These are phyloP conservation scores for Pestalotiopsis sp. DNA, from an alignment of 2,329 filamentous ascomycete species.

Conservation along the genomic window DNA sequence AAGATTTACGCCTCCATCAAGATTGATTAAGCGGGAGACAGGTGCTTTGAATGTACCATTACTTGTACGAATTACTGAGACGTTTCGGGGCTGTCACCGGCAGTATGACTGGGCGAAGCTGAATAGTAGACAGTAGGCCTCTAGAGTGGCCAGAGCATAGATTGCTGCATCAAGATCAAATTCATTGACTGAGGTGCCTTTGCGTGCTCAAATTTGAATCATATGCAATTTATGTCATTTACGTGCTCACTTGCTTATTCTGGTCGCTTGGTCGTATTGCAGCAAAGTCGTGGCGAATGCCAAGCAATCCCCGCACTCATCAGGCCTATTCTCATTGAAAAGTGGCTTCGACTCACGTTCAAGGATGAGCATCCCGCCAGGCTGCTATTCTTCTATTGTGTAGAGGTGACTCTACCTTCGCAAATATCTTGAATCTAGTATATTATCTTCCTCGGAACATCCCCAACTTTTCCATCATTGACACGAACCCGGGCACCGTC, in stretches of 20 bases:
- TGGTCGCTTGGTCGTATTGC: background rate
- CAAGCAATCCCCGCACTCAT: background rate
- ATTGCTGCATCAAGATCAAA: too few relatives aligned
- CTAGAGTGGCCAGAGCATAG: too few relatives aligned
- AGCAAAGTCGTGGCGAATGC: background rate
- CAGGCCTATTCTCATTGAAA: background rate
- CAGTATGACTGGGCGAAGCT: background rate
- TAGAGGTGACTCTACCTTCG: background rate
- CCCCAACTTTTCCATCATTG: background rate
- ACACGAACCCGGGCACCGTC: too few relatives aligned
- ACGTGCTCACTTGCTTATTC: background rate
- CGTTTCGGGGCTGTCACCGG: background rate
- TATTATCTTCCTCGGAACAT: background rate
- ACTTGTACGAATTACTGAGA: background rate
- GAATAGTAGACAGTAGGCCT: background rate
- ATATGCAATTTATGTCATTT: background rate
- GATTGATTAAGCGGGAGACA: slow-evolving; percentile 75
- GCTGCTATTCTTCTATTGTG: background rate
- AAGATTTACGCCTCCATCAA: slow-evolving; percentile 98
- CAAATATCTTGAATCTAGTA: background rate
- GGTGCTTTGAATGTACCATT: background rate
- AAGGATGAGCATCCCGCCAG: background rate
- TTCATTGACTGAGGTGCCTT: too few relatives aligned
- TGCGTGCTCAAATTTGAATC: background rate
- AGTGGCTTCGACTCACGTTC: background rate